Percentiles rank a stretch among this genome's conserved stretches.
phyloP scores from a whole-genome alignment of 2,329 filamentous ascomycete genomes.

The Claviceps paspali region DNA sequence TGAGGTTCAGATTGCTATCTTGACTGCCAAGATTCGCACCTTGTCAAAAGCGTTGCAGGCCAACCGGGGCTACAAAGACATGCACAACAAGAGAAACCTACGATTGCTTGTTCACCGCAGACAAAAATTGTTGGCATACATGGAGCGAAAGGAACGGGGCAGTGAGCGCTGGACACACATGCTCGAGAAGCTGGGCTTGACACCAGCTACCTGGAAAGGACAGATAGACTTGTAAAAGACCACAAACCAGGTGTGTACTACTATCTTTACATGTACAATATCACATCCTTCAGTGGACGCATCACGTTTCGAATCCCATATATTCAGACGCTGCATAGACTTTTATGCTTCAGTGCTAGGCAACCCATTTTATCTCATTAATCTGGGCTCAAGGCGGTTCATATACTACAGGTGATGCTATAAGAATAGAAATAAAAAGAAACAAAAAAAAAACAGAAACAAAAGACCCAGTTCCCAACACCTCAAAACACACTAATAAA shows the following conservation, averaged over 20 bases:
- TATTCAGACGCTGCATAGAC: too few relatives aligned
- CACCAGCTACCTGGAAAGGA: conserved; percentile 75
- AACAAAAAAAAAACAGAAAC: neutral
- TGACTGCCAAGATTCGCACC: conserved; percentile 84
- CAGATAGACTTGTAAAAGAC: conserved; percentile 46
- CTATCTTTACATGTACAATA: conserved; percentile 34
- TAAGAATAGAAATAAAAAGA: conserved; percentile 8
- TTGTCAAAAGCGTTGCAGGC: conserved; percentile 57
- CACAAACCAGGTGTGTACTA: conserved; percentile 21
- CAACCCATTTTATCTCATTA: too few relatives aligned
- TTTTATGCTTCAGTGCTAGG: too few relatives aligned
- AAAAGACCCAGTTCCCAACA: neutral
- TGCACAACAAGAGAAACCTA: conserved; percentile 86
- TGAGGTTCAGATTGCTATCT: conserved; percentile 92
- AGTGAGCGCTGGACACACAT: conserved; percentile 81
- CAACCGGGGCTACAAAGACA: conserved; percentile 63
- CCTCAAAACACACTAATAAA: conserved; percentile 92
- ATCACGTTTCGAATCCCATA: neutral
- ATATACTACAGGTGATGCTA: conserved; percentile 29
- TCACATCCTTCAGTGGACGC: conserved; percentile 12
- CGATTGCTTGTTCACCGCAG: conserved; percentile 72
- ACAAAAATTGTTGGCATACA: conserved; percentile 76
- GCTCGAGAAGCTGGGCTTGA: conserved; percentile 70
- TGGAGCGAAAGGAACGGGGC: conserved; percentile 79
- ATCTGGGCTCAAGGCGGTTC: conserved; percentile 13